Evolutionary conservation across 2,329 filamentous ascomycete genomes (phyloP).

Genomic region (Penicillium sp.): DNA sequence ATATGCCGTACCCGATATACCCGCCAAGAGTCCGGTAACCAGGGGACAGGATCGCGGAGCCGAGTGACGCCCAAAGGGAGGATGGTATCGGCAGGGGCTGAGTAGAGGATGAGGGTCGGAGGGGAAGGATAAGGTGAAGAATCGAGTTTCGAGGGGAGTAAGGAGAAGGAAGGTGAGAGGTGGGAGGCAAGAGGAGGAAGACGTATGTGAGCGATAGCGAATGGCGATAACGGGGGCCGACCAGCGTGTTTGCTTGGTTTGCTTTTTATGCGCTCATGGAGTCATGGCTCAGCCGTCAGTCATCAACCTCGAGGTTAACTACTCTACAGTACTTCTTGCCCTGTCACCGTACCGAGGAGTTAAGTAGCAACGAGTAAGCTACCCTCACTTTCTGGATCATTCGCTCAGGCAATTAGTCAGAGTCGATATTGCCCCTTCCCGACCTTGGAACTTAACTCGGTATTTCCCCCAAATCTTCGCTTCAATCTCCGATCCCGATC

Average conservation of each 20-base stretch:
- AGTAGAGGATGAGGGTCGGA: conserved; percentile 6
- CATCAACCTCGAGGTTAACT: too few relatives aligned
- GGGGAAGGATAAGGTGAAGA: conserved; percentile 9
- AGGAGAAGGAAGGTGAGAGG: conserved; percentile 10
- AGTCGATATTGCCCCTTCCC: background rate
- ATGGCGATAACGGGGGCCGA: conserved; percentile 22
- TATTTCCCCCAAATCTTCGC: background rate
- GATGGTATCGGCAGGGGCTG: background rate
- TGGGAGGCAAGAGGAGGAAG: conserved; percentile 6
- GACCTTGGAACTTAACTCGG: background rate
- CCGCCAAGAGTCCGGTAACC: conserved; percentile 16
- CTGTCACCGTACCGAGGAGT: background rate
- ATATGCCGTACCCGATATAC: conserved; percentile 16
- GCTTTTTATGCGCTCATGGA: conserved; percentile 1
- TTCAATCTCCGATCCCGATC: conserved; percentile 2
- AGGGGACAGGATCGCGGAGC: background rate
- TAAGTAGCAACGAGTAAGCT: background rate
- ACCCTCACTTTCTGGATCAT: background rate
- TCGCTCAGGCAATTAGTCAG: conserved; percentile 3
- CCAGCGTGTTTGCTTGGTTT: conserved; percentile 27
- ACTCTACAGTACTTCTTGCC: background rate
- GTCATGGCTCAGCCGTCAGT: background rate
- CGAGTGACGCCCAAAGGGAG: background rate
- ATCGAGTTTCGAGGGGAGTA: background rate
- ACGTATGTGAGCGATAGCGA: conserved; percentile 1